Percentiles rank a stretch among this genome's conserved stretches.
Evolutionary conservation across 139 green algal species (phyloP).

Genomic region (Tetradesmus obliquus): DNA sequence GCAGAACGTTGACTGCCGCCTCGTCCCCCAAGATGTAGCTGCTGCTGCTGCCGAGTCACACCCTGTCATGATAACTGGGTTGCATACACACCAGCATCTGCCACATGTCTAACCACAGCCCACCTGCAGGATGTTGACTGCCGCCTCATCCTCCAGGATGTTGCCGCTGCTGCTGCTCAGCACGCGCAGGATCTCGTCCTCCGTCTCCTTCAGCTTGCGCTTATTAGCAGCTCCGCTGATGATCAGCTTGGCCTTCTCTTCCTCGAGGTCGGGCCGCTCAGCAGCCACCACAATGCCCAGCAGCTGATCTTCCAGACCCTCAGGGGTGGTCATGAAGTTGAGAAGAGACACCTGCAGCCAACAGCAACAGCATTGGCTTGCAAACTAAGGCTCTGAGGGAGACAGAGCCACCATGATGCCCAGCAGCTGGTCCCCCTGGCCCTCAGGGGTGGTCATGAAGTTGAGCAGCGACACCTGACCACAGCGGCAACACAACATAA

Average conservation of each 20-base stretch:
- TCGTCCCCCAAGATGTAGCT: no score
- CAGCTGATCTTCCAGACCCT: conserved; percentile 87
- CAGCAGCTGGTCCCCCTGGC: conserved; percentile 84
- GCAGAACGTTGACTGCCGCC: no score
- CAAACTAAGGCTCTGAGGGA: not conserved
- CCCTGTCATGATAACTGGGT: no score
- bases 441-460: conserved; percentile 86
- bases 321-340: conserved; percentile 89
- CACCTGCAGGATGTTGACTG: conserved; percentile 76
- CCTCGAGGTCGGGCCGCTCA: conserved; percentile 85
- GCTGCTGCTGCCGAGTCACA: no score
- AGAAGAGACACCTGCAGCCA: conserved; percentile 76
- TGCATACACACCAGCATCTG: no score
- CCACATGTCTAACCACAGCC: not conserved
- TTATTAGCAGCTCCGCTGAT: conserved; percentile 84
- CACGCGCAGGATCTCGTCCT: conserved; percentile 89
- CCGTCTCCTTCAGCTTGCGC: conserved; percentile 86
- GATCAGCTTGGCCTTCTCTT: conserved; percentile 87
- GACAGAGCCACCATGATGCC: conserved; percentile 46
- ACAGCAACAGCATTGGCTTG: no score
- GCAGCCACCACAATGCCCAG: conserved; percentile 72
- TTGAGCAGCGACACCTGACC: conserved; percentile 80
- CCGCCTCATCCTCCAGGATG: conserved; percentile 87
- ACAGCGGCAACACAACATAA: not conserved
- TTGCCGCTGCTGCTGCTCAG: conserved; percentile 80